Percentiles rank a stretch among this genome's conserved stretches.
Conservation (phyloP, 768 basidiomycete genomes). For the Neoboletus magnificus region DNA sequence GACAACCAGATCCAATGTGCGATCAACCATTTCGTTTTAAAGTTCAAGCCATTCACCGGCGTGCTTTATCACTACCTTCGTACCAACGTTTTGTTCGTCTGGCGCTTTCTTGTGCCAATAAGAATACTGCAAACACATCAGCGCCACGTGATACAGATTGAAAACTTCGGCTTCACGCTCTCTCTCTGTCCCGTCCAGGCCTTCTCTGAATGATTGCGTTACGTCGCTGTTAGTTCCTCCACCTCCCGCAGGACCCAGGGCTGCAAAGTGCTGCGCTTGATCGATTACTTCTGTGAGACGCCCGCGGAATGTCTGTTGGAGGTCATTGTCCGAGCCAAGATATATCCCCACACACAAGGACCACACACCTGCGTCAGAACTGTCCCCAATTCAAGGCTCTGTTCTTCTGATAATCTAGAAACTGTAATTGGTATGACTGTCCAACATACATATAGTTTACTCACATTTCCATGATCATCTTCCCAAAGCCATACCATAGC, state of each 20-base stretch:
- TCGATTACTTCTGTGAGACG: conserved; percentile 79
- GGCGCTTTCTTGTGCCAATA: conserved; percentile 78
- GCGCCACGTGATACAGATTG: not conserved
- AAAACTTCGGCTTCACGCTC: conserved; percentile 59
- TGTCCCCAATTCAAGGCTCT: conserved; percentile 67
- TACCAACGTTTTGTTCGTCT: conserved; percentile 81
- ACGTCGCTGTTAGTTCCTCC: conserved; percentile 52
- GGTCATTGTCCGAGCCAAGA: not conserved
- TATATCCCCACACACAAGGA: conserved; percentile 6
- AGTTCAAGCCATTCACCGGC: conserved; percentile 35
- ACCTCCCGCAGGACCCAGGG: conserved; percentile 56
- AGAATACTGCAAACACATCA: conserved; percentile 59
- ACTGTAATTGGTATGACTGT: not conserved
- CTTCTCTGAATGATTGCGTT: conserved; percentile 81
- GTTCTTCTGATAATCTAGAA: conserved; percentile 69
- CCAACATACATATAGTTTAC: conserved; percentile 16
- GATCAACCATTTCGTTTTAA: not conserved
- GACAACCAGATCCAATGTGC: conserved; percentile 1
- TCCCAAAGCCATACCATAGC: conserved; percentile 91
- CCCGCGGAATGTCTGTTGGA: conserved; percentile 63
- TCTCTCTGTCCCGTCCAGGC: conserved; percentile 88
- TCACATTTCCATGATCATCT: conserved; percentile 80
- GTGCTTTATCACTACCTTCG: conserved; percentile 61
- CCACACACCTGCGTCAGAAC: conserved; percentile 62
- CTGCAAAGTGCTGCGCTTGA: conserved; percentile 87